phyloP scores from a whole-genome alignment of 768 basidiomycete genomes.

The Podaxis rugospora region DNA sequence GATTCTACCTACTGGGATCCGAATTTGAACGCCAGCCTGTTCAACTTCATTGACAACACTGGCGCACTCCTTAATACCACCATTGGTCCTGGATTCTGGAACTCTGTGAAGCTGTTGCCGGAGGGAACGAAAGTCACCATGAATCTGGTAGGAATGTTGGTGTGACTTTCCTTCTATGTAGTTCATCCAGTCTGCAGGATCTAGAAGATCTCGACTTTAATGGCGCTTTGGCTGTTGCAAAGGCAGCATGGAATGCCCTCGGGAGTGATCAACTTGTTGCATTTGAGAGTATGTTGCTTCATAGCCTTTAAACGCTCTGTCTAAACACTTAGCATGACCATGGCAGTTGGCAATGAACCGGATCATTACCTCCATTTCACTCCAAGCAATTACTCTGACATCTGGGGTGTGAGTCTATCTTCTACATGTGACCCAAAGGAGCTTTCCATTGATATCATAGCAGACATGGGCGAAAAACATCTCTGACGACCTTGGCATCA shows the following conservation, averaged over 20 bases:
- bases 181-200: conserved; percentile 28
- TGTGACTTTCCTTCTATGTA: not conserved
- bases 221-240: conserved; percentile 38
- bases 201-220: conserved; percentile 38
- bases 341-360: conserved; percentile 49
- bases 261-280: conserved; percentile 31
- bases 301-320: not conserved
- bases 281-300: conserved; percentile 38
- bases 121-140: conserved; percentile 42
- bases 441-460: not conserved
- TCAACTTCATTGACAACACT: conserved; percentile 39
- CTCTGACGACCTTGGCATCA: conserved; percentile 22
- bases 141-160: conserved; percentile 31
- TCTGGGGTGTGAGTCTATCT: conserved; percentile 35
- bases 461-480: conserved; percentile 50
- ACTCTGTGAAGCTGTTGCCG: conserved; percentile 40
- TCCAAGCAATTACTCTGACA: conserved; percentile 37
- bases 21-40: conserved; percentile 31
- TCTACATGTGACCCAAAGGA: not conserved
- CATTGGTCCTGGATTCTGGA: conserved; percentile 47
- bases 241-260: conserved; percentile 35
- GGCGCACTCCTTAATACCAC: conserved; percentile 46
- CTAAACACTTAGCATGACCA: not conserved
- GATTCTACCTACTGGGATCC: conserved; percentile 49
- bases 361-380: conserved; percentile 44